Base-by-base conservation (phyloP, 225 moss, liverwort and hornwort genomes). In the Pseudisothecium myosuroides region DNA sequence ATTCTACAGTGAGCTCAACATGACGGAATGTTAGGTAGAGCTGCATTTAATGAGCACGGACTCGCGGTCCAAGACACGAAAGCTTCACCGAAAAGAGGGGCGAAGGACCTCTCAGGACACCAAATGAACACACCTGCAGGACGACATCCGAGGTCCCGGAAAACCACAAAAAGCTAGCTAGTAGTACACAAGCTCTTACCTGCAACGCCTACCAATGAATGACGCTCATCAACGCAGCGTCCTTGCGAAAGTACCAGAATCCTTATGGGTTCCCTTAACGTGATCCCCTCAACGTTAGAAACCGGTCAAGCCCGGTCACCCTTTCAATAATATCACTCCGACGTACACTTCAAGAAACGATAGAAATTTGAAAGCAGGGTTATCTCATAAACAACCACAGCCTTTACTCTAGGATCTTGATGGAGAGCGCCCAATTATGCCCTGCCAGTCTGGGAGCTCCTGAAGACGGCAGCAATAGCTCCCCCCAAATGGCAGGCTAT, bases 11-110 rank as follows among this genome's bases (percentile, higher is more conserved):
- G 37, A 22, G 69, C 85, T 85, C 76, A 68, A 83, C 87, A 81
- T 89, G 92, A 87, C 81, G 89, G 91, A 92, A 91, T 92, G 89
- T 92, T 92, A 91, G 92, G 89, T 87, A n/a, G 87, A 63, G 32
- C 43, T 17, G 64, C 85, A 91, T 89, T 92, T 49, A 91, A 82
- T 87, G 85, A 78, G 65, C 83, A 78, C 90, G 36, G 85, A 88
- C 82, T 58, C 89, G 82, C 36, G 80, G 81, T 65, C 85, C 82
- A 64, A 84, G 49, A 85, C 85, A 89, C 89, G 87, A 87, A 76
- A 87, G 49, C 76, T 87, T 87, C 77, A 92, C 85, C 89, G 88
- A 85, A 63, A 76, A 47, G 80, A 60, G 47, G 77, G 83, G n/a
- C 50, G 83, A 14, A 68, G 89, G 83, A 75, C 86, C 62, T 73